These are phyloP conservation scores for Phyllosticta citrichinensis DNA, from an alignment of 2,329 filamentous ascomycete species.

Conservation along the genomic window DNA sequence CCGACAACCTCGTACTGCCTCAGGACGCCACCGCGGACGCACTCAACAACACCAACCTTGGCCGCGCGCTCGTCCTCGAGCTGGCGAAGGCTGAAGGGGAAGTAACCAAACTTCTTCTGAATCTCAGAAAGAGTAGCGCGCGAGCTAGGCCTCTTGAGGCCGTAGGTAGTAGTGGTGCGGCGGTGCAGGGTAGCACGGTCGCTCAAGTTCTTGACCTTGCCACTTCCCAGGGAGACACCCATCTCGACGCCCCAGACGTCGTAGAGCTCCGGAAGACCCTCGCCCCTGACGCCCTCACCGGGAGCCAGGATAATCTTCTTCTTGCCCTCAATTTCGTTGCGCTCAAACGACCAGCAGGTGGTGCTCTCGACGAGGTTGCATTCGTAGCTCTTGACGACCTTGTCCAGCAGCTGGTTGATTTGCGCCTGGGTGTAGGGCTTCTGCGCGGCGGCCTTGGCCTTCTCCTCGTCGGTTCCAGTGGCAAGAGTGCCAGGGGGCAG, in stretches of 20 bases:
- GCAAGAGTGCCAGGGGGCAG: constrained; percentile 80
- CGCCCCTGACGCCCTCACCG: constrained; percentile 78
- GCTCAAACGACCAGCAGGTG: constrained; percentile 91
- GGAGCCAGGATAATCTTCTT: constrained; percentile 96
- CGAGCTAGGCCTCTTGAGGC: constrained; percentile 81
- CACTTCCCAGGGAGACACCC: constrained; percentile 78
- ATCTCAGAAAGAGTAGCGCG: constrained; percentile 88
- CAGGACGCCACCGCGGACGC: constrained; percentile 84
- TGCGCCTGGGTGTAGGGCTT: constrained; percentile 78
- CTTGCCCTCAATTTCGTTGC: constrained; percentile 93
- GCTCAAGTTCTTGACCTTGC: constrained; percentile 88
- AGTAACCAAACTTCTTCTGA: constrained; percentile 92
- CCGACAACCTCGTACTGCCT: constrained; percentile 94
- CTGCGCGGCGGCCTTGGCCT: constrained; percentile 71
- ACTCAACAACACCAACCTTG: constrained; percentile 93
- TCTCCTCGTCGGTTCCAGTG: constrained; percentile 82
- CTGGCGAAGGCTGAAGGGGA: constrained; percentile 96
- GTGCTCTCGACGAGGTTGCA: constrained; percentile 95
- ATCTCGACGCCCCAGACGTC: constrained; percentile 98
- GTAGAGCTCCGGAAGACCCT: constrained; percentile 76
- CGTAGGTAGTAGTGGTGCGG: constrained; percentile 83
- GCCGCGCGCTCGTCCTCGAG: constrained; percentile 92
- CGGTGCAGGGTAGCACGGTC: constrained; percentile 87
- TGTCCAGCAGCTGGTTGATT: constrained; percentile 82
- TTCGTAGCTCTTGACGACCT: constrained; percentile 81